Evolutionary conservation across 2,329 filamentous ascomycete genomes (phyloP).

Genomic region (Fusarium haematococcum): DNA sequence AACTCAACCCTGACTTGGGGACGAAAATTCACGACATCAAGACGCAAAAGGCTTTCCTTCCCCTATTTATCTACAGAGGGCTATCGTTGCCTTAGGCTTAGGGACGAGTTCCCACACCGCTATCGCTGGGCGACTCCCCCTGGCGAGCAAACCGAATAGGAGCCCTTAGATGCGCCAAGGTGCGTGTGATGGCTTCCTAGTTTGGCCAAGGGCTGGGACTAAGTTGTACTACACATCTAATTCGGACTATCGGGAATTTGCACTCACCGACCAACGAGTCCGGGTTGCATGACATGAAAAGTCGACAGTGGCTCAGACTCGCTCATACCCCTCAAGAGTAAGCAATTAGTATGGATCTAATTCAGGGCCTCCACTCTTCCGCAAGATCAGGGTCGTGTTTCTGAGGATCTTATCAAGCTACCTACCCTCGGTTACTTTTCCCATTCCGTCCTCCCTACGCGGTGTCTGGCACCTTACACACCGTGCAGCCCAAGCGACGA

Average conservation of each 20-base stretch:
- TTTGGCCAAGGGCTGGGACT: background rate
- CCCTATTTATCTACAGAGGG: background rate
- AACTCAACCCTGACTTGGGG: background rate
- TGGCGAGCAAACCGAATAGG: background rate
- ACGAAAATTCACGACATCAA: background rate
- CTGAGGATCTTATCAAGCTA: too few relatives aligned
- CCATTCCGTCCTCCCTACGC: too few relatives aligned
- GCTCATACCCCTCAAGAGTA: background rate
- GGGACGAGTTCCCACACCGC: background rate
- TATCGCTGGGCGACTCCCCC: background rate
- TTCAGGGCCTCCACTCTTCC: too few relatives aligned
- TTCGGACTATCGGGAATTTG: background rate
- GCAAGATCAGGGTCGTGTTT: too few relatives aligned
- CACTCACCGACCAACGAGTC: background rate
- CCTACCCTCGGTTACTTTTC: too few relatives aligned
- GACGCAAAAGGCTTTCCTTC: background rate
- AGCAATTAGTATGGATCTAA: background rate
- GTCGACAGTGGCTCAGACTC: background rate
- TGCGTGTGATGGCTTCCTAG: background rate
- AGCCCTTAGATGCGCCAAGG: background rate
- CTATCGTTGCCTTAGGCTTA: background rate
- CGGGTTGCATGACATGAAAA: background rate
- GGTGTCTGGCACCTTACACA: too few relatives aligned
- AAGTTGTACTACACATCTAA: background rate
- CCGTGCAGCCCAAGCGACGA: too few relatives aligned